phyloP scores from a whole-genome alignment of 371 early-diverging fungal genomes.

The Astathelohania contejeani region DNA sequence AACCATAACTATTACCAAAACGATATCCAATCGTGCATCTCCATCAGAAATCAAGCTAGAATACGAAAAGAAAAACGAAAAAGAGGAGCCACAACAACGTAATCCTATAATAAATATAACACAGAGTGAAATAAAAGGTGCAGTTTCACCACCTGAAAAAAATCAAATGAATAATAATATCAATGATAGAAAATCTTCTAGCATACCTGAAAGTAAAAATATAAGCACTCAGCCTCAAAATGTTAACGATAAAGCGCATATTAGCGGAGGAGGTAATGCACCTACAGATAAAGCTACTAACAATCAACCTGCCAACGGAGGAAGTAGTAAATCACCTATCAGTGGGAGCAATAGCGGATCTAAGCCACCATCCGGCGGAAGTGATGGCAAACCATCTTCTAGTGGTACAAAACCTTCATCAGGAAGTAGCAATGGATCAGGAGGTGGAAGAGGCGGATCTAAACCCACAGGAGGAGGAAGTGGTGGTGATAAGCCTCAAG shows the following conservation, averaged over 20 bases:
- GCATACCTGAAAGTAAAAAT: not conserved
- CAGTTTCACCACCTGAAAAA: not conserved
- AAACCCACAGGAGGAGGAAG: not conserved
- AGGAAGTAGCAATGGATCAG: not conserved
- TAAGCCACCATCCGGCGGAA: not conserved
- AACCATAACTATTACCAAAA: slow-evolving; percentile 11
- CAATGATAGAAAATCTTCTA: not conserved
- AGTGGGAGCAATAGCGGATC: too few species aligned
- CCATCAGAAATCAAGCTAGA: slow-evolving; percentile 33
- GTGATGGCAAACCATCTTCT: not conserved
- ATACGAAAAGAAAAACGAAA: slow-evolving; percentile 11
- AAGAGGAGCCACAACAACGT: too few species aligned
- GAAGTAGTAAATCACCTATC: too few species aligned
- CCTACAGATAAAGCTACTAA: too few species aligned
- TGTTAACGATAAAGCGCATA: too few species aligned
- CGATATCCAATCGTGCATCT: slow-evolving; percentile 3
- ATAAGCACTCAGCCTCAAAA: not conserved
- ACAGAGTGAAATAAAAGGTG: not conserved
- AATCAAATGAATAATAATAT: not conserved
- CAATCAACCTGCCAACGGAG: too few species aligned
- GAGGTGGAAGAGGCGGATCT: not conserved
- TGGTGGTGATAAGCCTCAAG: not conserved
- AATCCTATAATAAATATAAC: too few species aligned
- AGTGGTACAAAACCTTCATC: not conserved
- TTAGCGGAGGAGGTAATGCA: too few species aligned